These are phyloP conservation scores for Globisporangium polare DNA, from an alignment of 352 stramenopile species.

Conservation along the genomic window DNA sequence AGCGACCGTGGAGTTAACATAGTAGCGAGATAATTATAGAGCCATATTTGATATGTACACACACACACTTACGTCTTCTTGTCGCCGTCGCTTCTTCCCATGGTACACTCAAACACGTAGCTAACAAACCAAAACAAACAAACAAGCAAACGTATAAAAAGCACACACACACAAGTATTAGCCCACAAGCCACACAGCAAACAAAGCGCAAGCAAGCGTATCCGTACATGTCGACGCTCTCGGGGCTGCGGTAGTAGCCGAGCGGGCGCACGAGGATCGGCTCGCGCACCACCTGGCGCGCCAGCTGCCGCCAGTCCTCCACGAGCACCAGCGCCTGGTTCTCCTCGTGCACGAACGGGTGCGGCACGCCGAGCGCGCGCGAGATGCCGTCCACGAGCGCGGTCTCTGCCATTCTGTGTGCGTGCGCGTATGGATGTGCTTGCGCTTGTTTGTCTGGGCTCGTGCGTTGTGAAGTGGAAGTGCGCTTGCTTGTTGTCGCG, in stretches of 20 bases:
- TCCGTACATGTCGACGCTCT: conserved; percentile 77
- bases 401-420: not conserved
- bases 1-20: not conserved
- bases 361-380: conserved; percentile 51
- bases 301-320: conserved; percentile 60
- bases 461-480: not conserved
- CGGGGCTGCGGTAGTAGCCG: conserved; percentile 76
- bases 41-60: not conserved
- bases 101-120: conserved; percentile 75
- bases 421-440: not conserved
- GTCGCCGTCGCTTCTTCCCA: conserved; percentile 31
- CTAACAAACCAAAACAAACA: conserved; percentile 23
- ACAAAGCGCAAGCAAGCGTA: not conserved
- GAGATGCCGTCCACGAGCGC: conserved; percentile 49
- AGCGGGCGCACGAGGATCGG: conserved; percentile 53
- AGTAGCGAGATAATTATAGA: not conserved
- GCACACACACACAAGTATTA: not conserved
- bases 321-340: conserved; percentile 62
- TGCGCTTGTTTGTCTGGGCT: not conserved
- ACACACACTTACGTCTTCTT: conserved; percentile 31
- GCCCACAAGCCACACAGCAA: conserved; percentile 10
- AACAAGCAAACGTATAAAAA: not conserved
- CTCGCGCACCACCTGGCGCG: conserved; percentile 41
- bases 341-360: conserved; percentile 53
- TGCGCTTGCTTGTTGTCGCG: not conserved